Conservation (phyloP, 192 early-diverging fungal species). For the Gryganskiella cystojenkinii region DNA sequence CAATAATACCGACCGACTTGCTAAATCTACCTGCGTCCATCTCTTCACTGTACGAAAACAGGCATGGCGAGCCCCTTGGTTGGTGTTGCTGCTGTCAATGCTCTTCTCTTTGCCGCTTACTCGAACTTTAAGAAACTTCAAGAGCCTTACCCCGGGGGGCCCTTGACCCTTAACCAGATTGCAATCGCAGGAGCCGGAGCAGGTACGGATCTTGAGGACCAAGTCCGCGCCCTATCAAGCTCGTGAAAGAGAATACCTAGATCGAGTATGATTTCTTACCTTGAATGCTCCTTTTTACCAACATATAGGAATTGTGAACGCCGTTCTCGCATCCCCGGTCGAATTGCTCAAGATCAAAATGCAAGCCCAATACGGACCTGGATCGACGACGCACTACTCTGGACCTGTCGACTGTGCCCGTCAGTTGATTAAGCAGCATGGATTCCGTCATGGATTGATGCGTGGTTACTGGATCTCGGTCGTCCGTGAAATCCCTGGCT, state of each 20-base stretch:
- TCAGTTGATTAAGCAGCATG: conserved; percentile 73
- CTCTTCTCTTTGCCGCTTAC: conserved; percentile 87
- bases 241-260: no score
- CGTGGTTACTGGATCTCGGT: conserved; percentile 88
- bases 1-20: background rate
- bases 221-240: no score
- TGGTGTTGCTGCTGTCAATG: conserved; percentile 88
- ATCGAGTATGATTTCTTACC: background rate
- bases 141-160: conserved; percentile 55
- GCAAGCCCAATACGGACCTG: conserved; percentile 86
- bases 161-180: conserved; percentile 75
- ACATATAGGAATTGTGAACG: conserved; percentile 76
- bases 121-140: conserved; percentile 69
- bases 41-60: conserved; percentile 16
- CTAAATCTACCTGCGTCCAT: background rate
- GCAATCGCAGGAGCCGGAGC: conserved; percentile 90
- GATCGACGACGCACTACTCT: conserved; percentile 47
- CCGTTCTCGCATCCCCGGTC: conserved; percentile 88
- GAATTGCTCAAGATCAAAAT: conserved; percentile 94
- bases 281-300: background rate
- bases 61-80: conserved; percentile 84
- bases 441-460: conserved; percentile 76
- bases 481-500: conserved; percentile 81
- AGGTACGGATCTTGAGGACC: conserved; percentile 54
- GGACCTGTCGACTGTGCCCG: conserved; percentile 77